Conservation (phyloP, 805 yeast species). For the Jamesozyma lodderae region DNA sequence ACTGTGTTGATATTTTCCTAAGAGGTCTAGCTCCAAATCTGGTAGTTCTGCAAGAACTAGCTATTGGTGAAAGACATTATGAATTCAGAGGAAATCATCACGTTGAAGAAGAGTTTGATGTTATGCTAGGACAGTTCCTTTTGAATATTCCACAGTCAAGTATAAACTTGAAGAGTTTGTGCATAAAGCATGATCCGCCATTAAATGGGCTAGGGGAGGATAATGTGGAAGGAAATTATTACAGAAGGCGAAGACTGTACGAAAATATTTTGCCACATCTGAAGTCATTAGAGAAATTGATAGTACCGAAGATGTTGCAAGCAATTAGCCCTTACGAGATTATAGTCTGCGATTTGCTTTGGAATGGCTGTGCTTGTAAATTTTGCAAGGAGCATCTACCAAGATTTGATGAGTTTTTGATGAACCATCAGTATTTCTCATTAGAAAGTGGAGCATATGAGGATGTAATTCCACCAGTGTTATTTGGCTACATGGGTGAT, state of each 20-base stretch:
- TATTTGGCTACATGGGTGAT: constrained; percentile 46
- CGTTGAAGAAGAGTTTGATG: constrained; percentile 48
- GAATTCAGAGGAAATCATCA: constrained; percentile 33
- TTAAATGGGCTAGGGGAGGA: constrained; percentile 47
- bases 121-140: constrained; percentile 37
- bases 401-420: constrained; percentile 48
- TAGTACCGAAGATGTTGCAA: constrained; percentile 53
- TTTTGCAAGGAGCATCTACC: constrained; percentile 45
- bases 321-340: constrained; percentile 62
- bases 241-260: constrained; percentile 48
- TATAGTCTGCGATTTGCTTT: constrained; percentile 55
- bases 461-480: constrained; percentile 52
- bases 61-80: constrained; percentile 32
- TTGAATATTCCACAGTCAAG: constrained; percentile 28
- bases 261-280: constrained; percentile 40
- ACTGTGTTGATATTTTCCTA: constrained; percentile 39
- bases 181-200: constrained; percentile 54
- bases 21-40: constrained; percentile 31
- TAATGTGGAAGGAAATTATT: constrained; percentile 67
- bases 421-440: constrained; percentile 56
- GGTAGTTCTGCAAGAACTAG: constrained; percentile 15
- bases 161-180: constrained; percentile 32
- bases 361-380: constrained; percentile 69
- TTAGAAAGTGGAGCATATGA: constrained; percentile 37
- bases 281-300: constrained; percentile 34